phyloP scores from a whole-genome alignment of 768 basidiomycete species.

The Strobilomyces dryophilus region DNA sequence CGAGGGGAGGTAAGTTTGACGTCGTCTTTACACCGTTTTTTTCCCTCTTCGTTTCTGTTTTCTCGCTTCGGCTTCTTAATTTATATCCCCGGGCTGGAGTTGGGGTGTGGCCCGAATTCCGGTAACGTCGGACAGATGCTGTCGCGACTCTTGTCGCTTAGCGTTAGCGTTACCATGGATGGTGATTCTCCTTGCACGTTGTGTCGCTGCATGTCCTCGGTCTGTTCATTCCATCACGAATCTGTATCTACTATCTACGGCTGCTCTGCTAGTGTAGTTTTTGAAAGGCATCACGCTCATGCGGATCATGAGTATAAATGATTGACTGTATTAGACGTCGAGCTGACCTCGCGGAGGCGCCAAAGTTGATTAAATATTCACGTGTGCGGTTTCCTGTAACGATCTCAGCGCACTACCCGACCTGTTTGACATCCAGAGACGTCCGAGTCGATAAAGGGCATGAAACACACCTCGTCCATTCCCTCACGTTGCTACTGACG shows the following conservation, averaged over 20 bases:
- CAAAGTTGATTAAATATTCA: too few relatives aligned
- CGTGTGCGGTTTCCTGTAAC: too few relatives aligned
- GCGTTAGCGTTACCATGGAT: neutral
- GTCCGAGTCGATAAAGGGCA: too few relatives aligned
- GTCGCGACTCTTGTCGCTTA: neutral
- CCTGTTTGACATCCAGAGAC: too few relatives aligned
- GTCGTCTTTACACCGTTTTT: neutral
- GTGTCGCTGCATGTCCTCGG: conserved; percentile 5
- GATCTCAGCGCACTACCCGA: too few relatives aligned
- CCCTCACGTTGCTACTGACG: too few relatives aligned
- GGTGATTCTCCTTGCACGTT: conserved; percentile 1
- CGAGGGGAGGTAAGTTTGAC: conserved; percentile 15
- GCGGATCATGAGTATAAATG: neutral
- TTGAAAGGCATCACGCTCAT: neutral
- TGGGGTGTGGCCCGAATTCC: neutral
- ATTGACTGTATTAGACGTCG: neutral
- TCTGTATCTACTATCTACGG: neutral
- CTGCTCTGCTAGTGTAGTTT: neutral
- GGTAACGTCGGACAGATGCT: neutral
- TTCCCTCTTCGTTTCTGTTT: neutral
- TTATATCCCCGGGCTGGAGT: neutral
- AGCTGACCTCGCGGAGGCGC: too few relatives aligned
- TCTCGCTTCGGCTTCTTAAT: neutral
- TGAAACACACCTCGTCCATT: too few relatives aligned
- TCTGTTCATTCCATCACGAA: neutral